These are phyloP conservation scores for Trametes villosa DNA, from an alignment of 768 basidiomycete species.

Conservation along the genomic window DNA sequence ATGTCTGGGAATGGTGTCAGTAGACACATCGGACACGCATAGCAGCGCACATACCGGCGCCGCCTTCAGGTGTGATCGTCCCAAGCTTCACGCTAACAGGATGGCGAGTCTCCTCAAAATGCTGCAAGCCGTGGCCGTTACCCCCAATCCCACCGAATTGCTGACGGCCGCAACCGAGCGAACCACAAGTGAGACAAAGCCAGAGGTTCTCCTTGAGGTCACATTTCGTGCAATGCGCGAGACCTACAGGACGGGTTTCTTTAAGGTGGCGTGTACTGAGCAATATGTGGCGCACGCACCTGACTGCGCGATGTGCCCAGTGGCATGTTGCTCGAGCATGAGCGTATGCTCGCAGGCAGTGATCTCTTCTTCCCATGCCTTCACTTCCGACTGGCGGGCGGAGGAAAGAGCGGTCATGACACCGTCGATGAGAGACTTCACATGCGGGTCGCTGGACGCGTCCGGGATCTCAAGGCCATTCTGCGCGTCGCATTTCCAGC, in stretches of 20 bases:
- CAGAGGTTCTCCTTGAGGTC: slow-evolving; percentile 91
- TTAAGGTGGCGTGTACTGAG: background rate
- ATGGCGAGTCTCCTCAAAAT: slow-evolving; percentile 75
- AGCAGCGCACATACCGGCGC: slow-evolving; percentile 62
- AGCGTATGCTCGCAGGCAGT: slow-evolving; percentile 81
- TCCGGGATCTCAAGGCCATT: slow-evolving; percentile 51
- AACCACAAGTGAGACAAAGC: slow-evolving; percentile 93
- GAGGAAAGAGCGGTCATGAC: slow-evolving; percentile 86
- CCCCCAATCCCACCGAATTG: slow-evolving; percentile 84
- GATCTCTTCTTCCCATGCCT: slow-evolving; percentile 98
- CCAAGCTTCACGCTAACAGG: slow-evolving; percentile 90
- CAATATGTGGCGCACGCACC: slow-evolving; percentile 42
- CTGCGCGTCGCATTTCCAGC: slow-evolving; percentile 71
- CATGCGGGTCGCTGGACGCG: slow-evolving; percentile 44
- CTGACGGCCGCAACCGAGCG: slow-evolving; percentile 85
- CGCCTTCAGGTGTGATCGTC: slow-evolving; percentile 94
- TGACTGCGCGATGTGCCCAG: slow-evolving; percentile 53
- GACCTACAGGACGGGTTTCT: slow-evolving; percentile 50
- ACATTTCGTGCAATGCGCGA: slow-evolving; percentile 82
- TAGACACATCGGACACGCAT: background rate
- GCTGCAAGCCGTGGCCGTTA: slow-evolving; percentile 86
- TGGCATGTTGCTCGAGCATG: slow-evolving; percentile 53
- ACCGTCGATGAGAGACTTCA: slow-evolving; percentile 60
- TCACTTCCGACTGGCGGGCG: slow-evolving; percentile 90
- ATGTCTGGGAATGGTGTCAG: slow-evolving; percentile 59